Conservation (phyloP, 805 yeast genomes). For the Ogataea paraovalis region DNA sequence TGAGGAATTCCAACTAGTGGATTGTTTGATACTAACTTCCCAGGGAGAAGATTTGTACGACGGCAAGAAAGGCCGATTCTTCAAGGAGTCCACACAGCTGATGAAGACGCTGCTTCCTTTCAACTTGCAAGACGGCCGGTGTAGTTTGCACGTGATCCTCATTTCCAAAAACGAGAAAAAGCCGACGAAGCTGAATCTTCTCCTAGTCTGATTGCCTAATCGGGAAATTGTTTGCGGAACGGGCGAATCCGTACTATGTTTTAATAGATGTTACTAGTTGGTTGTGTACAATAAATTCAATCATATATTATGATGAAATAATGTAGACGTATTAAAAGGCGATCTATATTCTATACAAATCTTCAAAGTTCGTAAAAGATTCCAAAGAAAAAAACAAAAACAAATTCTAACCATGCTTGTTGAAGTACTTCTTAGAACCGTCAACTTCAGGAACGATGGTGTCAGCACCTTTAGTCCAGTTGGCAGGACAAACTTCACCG, state of each 20-base stretch:
- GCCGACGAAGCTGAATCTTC: no score
- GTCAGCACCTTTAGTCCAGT: conserved; percentile 96
- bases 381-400: not conserved
- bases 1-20: conserved; percentile 8
- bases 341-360: no score
- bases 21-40: conserved; percentile 20
- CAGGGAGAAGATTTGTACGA: conserved; percentile 25
- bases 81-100: no score
- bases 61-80: conserved; percentile 8
- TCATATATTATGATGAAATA: no score
- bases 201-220: no score
- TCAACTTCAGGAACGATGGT: conserved; percentile 83
- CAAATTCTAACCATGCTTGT: conserved; percentile 35
- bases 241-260: no score
- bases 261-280: no score
- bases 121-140: conserved; percentile 8
- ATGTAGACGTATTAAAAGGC: no score
- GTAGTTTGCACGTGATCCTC: not conserved
- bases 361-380: no score
- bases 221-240: not conserved
- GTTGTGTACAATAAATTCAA: no score
- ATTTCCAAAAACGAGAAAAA: no score
- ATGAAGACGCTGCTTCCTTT: conserved; percentile 13
- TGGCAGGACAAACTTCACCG: conserved; percentile 99
- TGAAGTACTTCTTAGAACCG: conserved; percentile 77